phyloP scores from a whole-genome alignment of 1,284 basidiomycete genomes.

The Tausonia pullulans region DNA sequence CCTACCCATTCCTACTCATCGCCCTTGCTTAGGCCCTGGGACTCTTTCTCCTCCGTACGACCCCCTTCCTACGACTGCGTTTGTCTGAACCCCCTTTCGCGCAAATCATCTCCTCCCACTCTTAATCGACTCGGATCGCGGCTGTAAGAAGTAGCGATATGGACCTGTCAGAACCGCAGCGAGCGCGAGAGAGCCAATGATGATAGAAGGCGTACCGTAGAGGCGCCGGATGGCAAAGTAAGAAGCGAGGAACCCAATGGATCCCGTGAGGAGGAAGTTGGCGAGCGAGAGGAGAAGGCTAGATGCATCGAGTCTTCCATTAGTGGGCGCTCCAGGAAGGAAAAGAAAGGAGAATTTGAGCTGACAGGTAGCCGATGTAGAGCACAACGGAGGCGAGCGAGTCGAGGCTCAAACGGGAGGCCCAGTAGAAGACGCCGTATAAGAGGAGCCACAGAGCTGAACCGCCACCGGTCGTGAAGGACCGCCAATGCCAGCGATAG shows the following conservation, averaged over 20 bases:
- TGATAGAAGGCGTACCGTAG: slow-evolving; percentile 39
- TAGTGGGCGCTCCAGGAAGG: neutral
- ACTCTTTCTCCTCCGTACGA: too few relatives aligned
- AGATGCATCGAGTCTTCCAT: neutral
- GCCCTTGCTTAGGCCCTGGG: too few relatives aligned
- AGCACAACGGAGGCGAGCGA: slow-evolving; percentile 73
- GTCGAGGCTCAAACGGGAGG: slow-evolving; percentile 67
- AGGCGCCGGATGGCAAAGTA: slow-evolving; percentile 74
- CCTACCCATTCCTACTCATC: too few relatives aligned
- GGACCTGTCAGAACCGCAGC: too few relatives aligned
- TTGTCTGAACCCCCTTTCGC: too few relatives aligned
- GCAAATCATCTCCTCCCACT: too few relatives aligned
- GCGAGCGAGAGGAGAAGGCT: slow-evolving; percentile 62
- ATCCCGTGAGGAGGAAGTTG: slow-evolving; percentile 79
- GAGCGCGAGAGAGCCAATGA: too few relatives aligned
- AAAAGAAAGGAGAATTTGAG: slow-evolving; percentile 1
- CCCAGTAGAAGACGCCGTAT: slow-evolving; percentile 71
- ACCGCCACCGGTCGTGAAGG: slow-evolving; percentile 88
- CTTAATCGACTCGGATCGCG: too few relatives aligned
- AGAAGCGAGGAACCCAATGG: slow-evolving; percentile 72
- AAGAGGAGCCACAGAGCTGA: slow-evolving; percentile 83
- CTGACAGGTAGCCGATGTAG: slow-evolving; percentile 77
- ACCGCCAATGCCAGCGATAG: slow-evolving; percentile 95
- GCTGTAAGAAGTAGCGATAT: too few relatives aligned
- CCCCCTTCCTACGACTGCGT: too few relatives aligned